Conservation (phyloP, 1,139 yeast genomes). For the Saccharomyces pastorianus region DNA sequence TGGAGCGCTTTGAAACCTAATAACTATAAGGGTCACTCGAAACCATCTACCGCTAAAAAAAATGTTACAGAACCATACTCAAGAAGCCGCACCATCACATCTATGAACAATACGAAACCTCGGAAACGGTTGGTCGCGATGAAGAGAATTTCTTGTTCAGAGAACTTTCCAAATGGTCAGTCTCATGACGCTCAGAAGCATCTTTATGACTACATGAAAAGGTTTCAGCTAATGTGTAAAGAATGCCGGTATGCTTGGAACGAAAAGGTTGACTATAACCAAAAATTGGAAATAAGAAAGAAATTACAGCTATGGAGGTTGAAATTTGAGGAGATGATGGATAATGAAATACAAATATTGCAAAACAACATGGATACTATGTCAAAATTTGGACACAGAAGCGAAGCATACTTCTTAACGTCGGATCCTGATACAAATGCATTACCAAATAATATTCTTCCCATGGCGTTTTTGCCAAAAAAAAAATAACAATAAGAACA, state of each 20-base stretch:
- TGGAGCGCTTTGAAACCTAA: slow-evolving; percentile 5
- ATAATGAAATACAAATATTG: slow-evolving; percentile 10
- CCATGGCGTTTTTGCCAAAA: not conserved
- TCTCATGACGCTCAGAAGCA: not conserved
- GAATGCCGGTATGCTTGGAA: slow-evolving; percentile 22
- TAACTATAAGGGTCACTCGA: not conserved
- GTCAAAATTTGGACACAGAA: not conserved
- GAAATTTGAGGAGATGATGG: slow-evolving; percentile 11
- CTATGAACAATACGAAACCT: not conserved
- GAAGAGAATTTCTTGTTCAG: not conserved
- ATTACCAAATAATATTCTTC: slow-evolving; percentile 1
- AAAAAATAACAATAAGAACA: not conserved
- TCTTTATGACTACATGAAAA: slow-evolving; percentile 7
- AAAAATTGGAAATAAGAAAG: slow-evolving; percentile 11
- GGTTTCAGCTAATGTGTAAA: slow-evolving; percentile 22
- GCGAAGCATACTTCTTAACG: not conserved
- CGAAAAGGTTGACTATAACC: slow-evolving; percentile 13
- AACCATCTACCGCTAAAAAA: not conserved
- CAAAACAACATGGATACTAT: slow-evolving; percentile 9
- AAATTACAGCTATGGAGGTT: slow-evolving; percentile 11
- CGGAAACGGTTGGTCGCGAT: not conserved
- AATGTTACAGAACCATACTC: not conserved
- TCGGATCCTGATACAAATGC: not conserved
- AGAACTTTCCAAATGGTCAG: not conserved
- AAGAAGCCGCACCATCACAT: not conserved